Evolutionary conservation across 176 grass and related monocot genomes (phyloP), one percentile per base, ranked within the genome.

Genomic region (Chloris gayana): DNA sequence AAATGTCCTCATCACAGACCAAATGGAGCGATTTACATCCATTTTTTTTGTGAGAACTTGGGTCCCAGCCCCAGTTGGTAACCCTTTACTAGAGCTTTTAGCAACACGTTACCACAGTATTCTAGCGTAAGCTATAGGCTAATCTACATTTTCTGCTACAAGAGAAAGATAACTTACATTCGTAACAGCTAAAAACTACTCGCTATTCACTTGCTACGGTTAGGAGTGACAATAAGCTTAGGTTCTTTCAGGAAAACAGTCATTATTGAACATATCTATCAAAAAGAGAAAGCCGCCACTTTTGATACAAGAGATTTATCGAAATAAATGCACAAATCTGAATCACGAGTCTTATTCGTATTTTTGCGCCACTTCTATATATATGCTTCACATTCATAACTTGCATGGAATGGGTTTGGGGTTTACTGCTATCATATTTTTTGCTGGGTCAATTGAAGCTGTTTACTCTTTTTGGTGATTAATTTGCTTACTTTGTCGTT

Each of bases 321-420:
- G 13, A 34, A 21, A 41, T 35, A 21, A 80, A 19, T 2, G 12
- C 11, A 25, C 18, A 68, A 22, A 37, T 24, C 17, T 27, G 15
- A 62, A 75, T 62, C 71, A 69, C 13, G 18, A 32, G 33, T 35
- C 51, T 71, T 77, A 25, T 50, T 41, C n/a, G n/a, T 38, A 19
- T 22, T 45, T 47, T 45, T 50, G 18, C 21, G 34, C 73, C 67
- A 53, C 73, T 30, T 47, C 14, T 61, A 1, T 45, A 18, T 47
- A 79, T 64, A 57, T 85, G 56, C 0, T 18, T 14, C 14, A 4
- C 0, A 54, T 85, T 50, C 2, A 7, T 80, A 10, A 9, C 6
- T 46, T 73, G 13, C 64, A 24, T 74, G 84, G 22, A 57, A 25
- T 33, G 7, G 47, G 10, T 73, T 75, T 61, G 35, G 24, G 3